Percentiles rank a stretch among this genome's conserved stretches.
phyloP scores from a whole-genome alignment of 768 basidiomycete genomes.

The Termitomyces sp. region DNA sequence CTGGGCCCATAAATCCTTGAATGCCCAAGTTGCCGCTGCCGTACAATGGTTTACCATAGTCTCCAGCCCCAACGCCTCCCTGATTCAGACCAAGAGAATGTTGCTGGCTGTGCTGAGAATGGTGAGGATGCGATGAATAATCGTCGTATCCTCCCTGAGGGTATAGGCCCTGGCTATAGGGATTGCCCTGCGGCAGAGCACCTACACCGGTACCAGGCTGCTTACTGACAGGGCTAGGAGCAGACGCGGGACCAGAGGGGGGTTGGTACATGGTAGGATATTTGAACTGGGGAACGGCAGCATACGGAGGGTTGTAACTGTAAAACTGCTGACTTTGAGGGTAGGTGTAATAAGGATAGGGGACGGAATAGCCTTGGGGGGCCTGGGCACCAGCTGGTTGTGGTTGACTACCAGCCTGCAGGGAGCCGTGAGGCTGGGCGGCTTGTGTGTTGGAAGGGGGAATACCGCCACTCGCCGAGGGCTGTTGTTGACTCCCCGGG shows the following conservation, averaged over 20 bases:
- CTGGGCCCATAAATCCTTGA: constrained; percentile 72
- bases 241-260: constrained; percentile 64
- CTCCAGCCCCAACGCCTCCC: constrained; percentile 33
- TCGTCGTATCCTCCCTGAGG: constrained; percentile 51
- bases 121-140: constrained; percentile 45
- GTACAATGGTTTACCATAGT: constrained; percentile 45
- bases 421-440: constrained; percentile 51
- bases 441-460: constrained; percentile 52
- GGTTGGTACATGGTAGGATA: constrained; percentile 76
- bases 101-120: constrained; percentile 51
- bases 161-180: constrained; percentile 63
- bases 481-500: constrained; percentile 55
- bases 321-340: constrained; percentile 75
- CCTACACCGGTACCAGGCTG: constrained; percentile 54
- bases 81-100: constrained; percentile 45
- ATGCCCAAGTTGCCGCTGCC: constrained; percentile 50
- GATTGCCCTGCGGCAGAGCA: constrained; percentile 47
- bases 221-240: constrained; percentile 62
- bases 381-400: constrained; percentile 61
- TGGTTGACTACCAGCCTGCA: constrained; percentile 49
- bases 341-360: constrained; percentile 59
- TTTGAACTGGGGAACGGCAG: constrained; percentile 64
- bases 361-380: constrained; percentile 63
- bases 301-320: constrained; percentile 57
- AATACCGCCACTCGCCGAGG: constrained; percentile 39